phyloP scores from a whole-genome alignment of 164 flowering plant species.

The Vitis rotundifolia region DNA sequence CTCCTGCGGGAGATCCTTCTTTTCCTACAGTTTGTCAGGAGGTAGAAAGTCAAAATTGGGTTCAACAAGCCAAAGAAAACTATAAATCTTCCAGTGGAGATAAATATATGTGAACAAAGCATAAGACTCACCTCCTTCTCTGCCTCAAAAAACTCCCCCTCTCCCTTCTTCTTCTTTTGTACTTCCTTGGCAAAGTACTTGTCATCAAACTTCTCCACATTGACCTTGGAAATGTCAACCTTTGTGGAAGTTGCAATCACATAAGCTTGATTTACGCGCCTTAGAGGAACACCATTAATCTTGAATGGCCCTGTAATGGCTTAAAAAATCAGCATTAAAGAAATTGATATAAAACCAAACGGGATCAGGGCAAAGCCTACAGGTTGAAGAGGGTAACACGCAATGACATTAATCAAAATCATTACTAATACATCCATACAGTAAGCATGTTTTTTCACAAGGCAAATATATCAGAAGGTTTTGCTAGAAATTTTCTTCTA shows the following conservation, averaged over 20 bases:
- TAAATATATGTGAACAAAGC: background rate
- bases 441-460: too few species aligned
- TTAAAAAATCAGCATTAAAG: background rate
- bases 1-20: conserved; percentile 55
- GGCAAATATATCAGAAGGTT: too few species aligned
- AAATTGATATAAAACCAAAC: too few species aligned
- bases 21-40: conserved; percentile 43
- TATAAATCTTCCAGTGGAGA: background rate
- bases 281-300: conserved; percentile 86
- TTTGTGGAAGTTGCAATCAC: conserved; percentile 95
- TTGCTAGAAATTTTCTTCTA: too few species aligned
- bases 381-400: too few species aligned
- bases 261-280: conserved; percentile 83
- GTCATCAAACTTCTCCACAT: conserved; percentile 73
- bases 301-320: conserved; percentile 68
- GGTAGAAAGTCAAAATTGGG: background rate
- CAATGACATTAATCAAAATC: too few species aligned
- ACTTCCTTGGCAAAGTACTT: conserved; percentile 68
- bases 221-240: conserved; percentile 71
- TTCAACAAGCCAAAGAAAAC: background rate
- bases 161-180: conserved; percentile 69
- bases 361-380: too few species aligned
- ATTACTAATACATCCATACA: too few species aligned
- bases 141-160: conserved; percentile 85
- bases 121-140: conserved; percentile 67